Base-by-base conservation (phyloP, 1,284 basidiomycete species). In the Leccinum pallidistipes region DNA sequence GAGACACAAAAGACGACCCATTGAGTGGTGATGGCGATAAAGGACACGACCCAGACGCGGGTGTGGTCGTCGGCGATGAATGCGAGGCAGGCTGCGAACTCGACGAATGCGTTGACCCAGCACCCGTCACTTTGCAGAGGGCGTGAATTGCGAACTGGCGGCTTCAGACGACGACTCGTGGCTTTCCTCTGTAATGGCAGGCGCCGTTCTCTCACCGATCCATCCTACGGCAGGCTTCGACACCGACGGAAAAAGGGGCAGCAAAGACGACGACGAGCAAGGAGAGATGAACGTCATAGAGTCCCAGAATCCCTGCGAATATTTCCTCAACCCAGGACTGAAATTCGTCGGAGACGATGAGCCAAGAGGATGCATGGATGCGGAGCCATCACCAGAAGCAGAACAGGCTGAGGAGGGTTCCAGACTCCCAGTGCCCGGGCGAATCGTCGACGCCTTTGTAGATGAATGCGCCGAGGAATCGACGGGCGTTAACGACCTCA, bases 241-340 rank as follows among this genome's bases (percentile, higher is more conserved):
- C 34, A 63, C 58, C 38, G 60, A 68, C 1, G 59, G 60, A 5
- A 66, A 71, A 36, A 66, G 18, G 16, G 71, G 57, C 12, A 60
- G 59, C 1, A 63, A 69, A 32, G 68, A 70, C 21, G 55, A 69
- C 12, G 68, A 72, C 18, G 61, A 70, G n/a, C 55, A 69, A 27
- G 71, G 69, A 9, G 68, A 73, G 5, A 62, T 10, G 8, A 65
- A 61, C 10, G 47, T 58, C 24, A 63, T 38, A 16, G 69, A 58
- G 14, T 71, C 71, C 70, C 72, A 74, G 47, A 74, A 74, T n/a
- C 72, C 72, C 5, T 73, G 72, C n/a, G 64, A 57, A 64, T 74
- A 64, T 55, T 62, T 73, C 11, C 63, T 62, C 31, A 71, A 58
- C 8, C 49, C 69, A n/a, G 52, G 36, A 11, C 55, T 56, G 11